Conservation (phyloP, 192 early-diverging fungal species). For the Backusella liffmaniae region DNA sequence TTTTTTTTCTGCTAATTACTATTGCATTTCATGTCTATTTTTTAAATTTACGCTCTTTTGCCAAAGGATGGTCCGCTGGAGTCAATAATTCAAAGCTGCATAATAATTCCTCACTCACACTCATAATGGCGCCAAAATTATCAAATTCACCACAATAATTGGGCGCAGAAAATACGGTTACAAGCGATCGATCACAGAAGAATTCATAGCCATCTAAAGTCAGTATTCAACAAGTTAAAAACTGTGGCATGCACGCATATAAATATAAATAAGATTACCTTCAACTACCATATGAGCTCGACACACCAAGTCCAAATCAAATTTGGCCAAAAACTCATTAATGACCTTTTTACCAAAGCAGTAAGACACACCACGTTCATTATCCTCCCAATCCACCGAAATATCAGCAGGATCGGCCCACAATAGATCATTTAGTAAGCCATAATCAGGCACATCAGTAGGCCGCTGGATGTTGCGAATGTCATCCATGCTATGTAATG, state of each 20-base stretch:
- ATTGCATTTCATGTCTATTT: background rate
- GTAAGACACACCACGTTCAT: constrained; percentile 93
- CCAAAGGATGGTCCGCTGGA: constrained; percentile 36
- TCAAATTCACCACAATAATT: constrained; percentile 94
- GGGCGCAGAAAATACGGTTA: constrained; percentile 93
- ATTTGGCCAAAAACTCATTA: constrained; percentile 83
- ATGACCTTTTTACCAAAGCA: constrained; percentile 89
- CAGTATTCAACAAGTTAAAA: background rate
- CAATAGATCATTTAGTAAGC: constrained; percentile 86
- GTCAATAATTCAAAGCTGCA: constrained; percentile 64
- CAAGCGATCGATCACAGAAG: constrained; percentile 89
- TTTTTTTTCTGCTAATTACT: background rate
- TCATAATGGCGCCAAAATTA: constrained; percentile 87
- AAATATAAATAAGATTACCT: constrained; percentile 36
- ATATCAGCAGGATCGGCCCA: constrained; percentile 92
- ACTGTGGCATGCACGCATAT: background rate
- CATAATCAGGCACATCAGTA: constrained; percentile 89
- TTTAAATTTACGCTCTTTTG: constrained; percentile 16
- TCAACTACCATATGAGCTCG: constrained; percentile 87
- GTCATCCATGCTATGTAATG: constrained; percentile 80
- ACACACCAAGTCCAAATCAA: constrained; percentile 96
- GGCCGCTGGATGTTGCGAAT: constrained; percentile 79
- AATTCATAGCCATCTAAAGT: constrained; percentile 96
- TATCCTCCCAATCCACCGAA: constrained; percentile 85
- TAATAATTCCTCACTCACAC: constrained; percentile 78